Evolutionary conservation across 805 yeast genomes (phyloP).

Genomic region (Metschnikowia shivogae): DNA sequence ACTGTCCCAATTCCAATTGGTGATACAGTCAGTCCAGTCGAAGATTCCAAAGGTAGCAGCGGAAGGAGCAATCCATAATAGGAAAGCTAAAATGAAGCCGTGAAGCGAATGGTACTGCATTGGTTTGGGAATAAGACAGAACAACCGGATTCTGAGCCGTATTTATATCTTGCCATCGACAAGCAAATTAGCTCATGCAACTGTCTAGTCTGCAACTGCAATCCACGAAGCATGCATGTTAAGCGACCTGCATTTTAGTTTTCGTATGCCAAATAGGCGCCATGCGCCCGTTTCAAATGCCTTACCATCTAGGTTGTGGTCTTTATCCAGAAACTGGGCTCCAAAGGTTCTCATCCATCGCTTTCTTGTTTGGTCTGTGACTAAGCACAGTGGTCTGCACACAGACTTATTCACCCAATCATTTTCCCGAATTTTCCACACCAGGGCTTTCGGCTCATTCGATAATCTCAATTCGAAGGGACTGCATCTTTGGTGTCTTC

Average conservation of each 20-base stretch:
- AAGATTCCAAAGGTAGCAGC: conserved; percentile 4
- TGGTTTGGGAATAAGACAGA: not conserved
- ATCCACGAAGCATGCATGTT: not conserved
- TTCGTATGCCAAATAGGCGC: not conserved
- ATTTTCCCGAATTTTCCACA: no score
- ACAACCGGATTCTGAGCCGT: not conserved
- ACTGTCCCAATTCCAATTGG: conserved; percentile 1
- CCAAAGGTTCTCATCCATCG: not conserved
- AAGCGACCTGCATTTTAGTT: not conserved
- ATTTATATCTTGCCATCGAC: not conserved
- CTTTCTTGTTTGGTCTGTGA: not conserved
- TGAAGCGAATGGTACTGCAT: not conserved
- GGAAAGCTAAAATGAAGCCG: conserved; percentile 1
- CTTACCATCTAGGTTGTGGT: not conserved
- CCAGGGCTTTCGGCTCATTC: no score
- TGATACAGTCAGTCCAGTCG: not conserved
- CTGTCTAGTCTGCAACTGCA: not conserved
- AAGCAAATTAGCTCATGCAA: no score
- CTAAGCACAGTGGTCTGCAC: not conserved
- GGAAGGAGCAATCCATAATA: conserved; percentile 2
- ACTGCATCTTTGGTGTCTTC: conserved; percentile 10
- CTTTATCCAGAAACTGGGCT: not conserved
- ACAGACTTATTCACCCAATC: not conserved
- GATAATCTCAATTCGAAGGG: no score
- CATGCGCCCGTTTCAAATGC: not conserved